phyloP scores from a whole-genome alignment of 1,284 basidiomycete genomes.

The Heterobasidion annosum region DNA sequence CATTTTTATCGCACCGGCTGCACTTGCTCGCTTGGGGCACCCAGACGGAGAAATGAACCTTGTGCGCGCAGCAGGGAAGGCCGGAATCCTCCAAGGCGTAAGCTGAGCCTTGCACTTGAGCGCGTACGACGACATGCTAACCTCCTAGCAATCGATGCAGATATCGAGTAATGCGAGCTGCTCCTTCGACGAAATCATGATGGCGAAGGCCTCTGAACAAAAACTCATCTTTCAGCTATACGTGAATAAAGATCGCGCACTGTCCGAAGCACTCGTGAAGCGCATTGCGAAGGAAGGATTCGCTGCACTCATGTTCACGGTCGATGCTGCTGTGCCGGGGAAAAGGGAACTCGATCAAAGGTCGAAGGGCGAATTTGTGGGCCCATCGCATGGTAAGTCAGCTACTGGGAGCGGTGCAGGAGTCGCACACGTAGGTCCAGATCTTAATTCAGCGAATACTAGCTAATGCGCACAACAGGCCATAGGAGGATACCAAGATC shows the following conservation, averaged over 20 bases:
- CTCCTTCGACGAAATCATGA: conserved; percentile 46
- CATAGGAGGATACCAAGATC: conserved; percentile 42
- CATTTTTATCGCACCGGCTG: conserved; percentile 46
- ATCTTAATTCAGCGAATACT: not conserved
- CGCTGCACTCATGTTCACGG: conserved; percentile 49
- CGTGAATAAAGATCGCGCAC: conserved; percentile 46
- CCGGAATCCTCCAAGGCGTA: conserved; percentile 53
- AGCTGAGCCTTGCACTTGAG: conserved; percentile 7
- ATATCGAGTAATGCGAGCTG: conserved; percentile 47
- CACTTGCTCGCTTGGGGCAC: conserved; percentile 56
- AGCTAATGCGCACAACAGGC: conserved; percentile 10
- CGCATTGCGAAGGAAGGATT: conserved; percentile 42
- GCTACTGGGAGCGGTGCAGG: conserved; percentile 25
- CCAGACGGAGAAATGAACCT: conserved; percentile 56
- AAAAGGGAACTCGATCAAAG: conserved; percentile 39
- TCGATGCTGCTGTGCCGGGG: conserved; percentile 60
- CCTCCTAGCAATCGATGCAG: conserved; percentile 3
- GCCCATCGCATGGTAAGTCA: conserved; percentile 40
- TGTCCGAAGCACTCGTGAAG: conserved; percentile 43
- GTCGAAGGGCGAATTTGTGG: conserved; percentile 19
- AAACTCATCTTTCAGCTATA: conserved; percentile 47
- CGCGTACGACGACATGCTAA: not conserved
- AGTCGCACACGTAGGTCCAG: conserved; percentile 30
- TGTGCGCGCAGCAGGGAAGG: conserved; percentile 45
- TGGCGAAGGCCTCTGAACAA: conserved; percentile 37